Evolutionary conservation across 1,284 basidiomycete genomes (phyloP).

Genomic region (Irpex rosettiformis): DNA sequence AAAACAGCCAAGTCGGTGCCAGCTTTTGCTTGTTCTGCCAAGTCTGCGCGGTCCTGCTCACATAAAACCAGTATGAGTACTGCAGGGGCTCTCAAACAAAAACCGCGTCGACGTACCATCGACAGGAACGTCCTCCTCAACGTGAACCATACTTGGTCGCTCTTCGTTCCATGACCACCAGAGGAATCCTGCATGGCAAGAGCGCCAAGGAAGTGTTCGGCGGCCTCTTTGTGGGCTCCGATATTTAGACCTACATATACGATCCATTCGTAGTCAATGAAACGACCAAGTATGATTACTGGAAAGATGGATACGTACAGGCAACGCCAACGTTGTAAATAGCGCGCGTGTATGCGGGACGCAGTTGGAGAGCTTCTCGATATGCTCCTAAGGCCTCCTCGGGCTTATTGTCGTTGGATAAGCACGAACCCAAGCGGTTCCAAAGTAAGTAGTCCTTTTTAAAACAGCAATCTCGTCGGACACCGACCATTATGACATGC

Average conservation of each 20-base stretch:
- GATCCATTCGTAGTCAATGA: no score
- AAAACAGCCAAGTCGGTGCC: conserved; percentile 62
- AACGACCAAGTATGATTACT: neutral
- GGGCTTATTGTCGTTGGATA: conserved; percentile 93
- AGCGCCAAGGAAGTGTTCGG: conserved; percentile 94
- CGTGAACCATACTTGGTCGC: conserved; percentile 90
- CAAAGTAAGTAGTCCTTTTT: conserved; percentile 88
- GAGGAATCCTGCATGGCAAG: conserved; percentile 76
- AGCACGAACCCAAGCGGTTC: conserved; percentile 94
- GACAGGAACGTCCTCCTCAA: conserved; percentile 78
- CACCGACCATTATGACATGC: no score
- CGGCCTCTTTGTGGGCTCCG: conserved; percentile 93
- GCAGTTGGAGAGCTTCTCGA: conserved; percentile 86
- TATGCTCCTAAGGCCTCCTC: conserved; percentile 97
- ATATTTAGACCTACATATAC: conserved; percentile 79
- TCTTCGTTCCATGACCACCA: conserved; percentile 60
- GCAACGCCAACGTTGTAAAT: conserved; percentile 98
- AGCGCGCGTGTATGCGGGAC: conserved; percentile 95
- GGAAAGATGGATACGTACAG: conserved; percentile 49
- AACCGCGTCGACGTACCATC: conserved; percentile 82
- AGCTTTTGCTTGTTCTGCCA: conserved; percentile 61
- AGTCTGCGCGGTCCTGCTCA: conserved; percentile 59
- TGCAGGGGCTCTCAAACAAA: no score
- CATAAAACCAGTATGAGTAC: no score
- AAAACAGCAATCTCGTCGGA: conserved; percentile 8